These are phyloP conservation scores for Serendipita vermifera DNA, from an alignment of 768 basidiomycete species.

Conservation along the genomic window DNA sequence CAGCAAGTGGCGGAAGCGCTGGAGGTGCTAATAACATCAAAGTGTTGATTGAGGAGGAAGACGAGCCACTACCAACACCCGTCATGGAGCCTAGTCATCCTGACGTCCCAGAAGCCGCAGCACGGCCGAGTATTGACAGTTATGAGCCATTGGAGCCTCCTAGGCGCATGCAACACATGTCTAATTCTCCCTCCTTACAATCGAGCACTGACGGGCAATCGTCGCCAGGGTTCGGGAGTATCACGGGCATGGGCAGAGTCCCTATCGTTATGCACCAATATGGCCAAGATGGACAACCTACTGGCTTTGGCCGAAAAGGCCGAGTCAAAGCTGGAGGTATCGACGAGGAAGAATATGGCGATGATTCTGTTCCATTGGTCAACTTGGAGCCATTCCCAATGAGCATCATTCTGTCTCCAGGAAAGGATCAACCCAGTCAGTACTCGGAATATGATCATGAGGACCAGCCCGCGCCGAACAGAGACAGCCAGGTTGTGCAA, in stretches of 20 bases:
- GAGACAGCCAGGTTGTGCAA: neutral
- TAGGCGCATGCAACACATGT: neutral
- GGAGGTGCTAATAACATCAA: neutral
- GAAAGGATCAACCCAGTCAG: constrained; percentile 2
- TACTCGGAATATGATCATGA: constrained; percentile 1
- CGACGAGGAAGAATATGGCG: neutral
- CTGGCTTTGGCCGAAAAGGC: constrained; percentile 4
- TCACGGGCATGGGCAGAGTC: neutral
- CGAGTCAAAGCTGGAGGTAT: neutral
- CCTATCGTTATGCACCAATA: constrained; percentile 9
- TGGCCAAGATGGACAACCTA: constrained; percentile 7
- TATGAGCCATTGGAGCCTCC: neutral
- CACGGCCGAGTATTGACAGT: neutral
- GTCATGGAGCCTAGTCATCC: neutral
- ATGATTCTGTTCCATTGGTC: constrained; percentile 3
- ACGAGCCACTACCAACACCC: neutral
- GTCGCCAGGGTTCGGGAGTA: neutral
- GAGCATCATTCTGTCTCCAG: neutral
- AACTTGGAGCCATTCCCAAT: constrained; percentile 7
- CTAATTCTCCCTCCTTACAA: neutral
- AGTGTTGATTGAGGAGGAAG: constrained; percentile 7
- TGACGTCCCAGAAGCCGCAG: neutral
- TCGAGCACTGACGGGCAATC: constrained; percentile 5
- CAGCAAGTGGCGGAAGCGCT: constrained; percentile 5
- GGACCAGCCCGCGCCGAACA: neutral